These are phyloP conservation scores for Coniferiporia weirii DNA, from an alignment of 1,284 basidiomycete species.

Conservation along the genomic window DNA sequence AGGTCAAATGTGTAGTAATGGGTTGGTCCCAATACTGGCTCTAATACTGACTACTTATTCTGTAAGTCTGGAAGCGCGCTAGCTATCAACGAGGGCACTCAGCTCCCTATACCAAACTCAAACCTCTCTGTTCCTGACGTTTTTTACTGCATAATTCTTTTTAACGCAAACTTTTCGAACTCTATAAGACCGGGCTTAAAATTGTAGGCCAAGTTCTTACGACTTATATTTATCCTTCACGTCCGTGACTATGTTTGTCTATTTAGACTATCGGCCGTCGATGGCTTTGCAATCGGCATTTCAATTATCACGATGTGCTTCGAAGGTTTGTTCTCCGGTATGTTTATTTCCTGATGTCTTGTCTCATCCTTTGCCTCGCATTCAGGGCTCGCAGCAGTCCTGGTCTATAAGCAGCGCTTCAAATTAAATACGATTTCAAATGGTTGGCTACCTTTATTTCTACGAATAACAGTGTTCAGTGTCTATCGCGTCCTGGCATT, in stretches of 20 bases:
- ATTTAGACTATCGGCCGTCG: no score
- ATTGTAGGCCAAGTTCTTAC: background rate
- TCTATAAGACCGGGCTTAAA: slow-evolving; percentile 4
- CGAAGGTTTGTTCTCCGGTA: slow-evolving; percentile 7
- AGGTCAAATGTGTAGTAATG: background rate
- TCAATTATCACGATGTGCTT: slow-evolving; percentile 12
- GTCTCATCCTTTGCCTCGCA: background rate
- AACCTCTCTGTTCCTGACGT: slow-evolving; percentile 17
- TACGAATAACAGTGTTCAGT: slow-evolving; percentile 13
- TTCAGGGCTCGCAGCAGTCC: slow-evolving; percentile 1
- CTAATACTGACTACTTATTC: background rate
- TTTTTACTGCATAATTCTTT: slow-evolving; percentile 17
- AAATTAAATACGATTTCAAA: background rate
- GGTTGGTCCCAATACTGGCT: background rate
- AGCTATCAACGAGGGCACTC: background rate
- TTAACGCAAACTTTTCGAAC: slow-evolving; percentile 9
- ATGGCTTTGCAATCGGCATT: background rate
- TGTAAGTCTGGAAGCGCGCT: slow-evolving; percentile 3
- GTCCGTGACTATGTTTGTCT: no score
- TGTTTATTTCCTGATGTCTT: background rate
- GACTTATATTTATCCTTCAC: no score
- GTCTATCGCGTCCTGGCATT: slow-evolving; percentile 14
- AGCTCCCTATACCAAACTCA: background rate
- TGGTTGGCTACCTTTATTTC: slow-evolving; percentile 11
- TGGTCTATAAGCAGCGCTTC: background rate